phyloP scores from a whole-genome alignment of 2,329 filamentous ascomycete species.

The Fusarium globosum region DNA sequence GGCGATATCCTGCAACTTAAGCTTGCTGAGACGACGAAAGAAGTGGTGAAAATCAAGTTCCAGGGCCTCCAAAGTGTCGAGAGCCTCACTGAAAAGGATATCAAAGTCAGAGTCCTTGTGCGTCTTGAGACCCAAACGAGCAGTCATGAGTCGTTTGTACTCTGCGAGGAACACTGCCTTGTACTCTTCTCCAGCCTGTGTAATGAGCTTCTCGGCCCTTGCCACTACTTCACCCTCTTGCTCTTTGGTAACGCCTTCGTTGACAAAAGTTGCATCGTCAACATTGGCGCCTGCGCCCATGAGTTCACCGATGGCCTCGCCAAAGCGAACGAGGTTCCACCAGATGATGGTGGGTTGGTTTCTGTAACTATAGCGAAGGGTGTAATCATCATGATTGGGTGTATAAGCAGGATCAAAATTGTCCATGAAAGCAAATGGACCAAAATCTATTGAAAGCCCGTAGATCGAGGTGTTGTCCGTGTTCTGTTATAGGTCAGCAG shows the following conservation, averaged over 20 bases:
- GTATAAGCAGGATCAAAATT: conserved; percentile 96
- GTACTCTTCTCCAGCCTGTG: conserved; percentile 85
- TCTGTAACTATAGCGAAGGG: conserved; percentile 88
- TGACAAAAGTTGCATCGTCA: conserved; percentile 77
- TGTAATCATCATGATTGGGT: conserved; percentile 93
- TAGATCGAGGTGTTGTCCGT: conserved; percentile 96
- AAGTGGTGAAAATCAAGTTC: conserved; percentile 96
- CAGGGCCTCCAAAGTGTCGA: conserved; percentile 83
- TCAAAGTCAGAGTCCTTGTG: conserved; percentile 82
- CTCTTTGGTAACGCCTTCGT: conserved; percentile 72
- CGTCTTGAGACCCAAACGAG: conserved; percentile 78
- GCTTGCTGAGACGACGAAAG: conserved; percentile 79
- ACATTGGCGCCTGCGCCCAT: conserved; percentile 80
- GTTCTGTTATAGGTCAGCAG: conserved; percentile 63
- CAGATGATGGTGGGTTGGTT: conserved; percentile 97
- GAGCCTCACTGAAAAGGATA: conserved; percentile 79
- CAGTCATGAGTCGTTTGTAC: conserved; percentile 87
- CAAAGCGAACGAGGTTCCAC: conserved; percentile 96
- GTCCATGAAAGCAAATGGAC: conserved; percentile 97
- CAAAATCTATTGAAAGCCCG: conserved; percentile 92
- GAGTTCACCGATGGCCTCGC: conserved; percentile 88
- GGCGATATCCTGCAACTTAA: conserved; percentile 72
- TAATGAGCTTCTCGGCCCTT: conserved; percentile 86
- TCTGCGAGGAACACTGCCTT: conserved; percentile 87
- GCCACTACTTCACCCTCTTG: conserved; percentile 76